Evolutionary conservation across 1,284 basidiomycete species (phyloP).

Genomic region (Coniferiporia weirii): DNA sequence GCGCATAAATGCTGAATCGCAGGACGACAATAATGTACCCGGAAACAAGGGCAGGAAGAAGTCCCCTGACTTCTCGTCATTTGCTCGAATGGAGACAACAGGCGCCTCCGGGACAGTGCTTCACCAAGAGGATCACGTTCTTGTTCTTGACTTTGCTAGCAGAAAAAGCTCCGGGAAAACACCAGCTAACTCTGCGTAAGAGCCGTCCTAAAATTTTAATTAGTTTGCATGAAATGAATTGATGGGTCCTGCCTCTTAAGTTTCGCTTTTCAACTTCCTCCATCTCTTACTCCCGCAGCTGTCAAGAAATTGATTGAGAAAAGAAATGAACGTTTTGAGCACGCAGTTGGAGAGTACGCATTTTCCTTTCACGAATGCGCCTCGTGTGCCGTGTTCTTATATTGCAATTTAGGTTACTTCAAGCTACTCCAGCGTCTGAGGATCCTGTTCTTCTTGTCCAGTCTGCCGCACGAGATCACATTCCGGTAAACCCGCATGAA

Average conservation of each 20-base stretch:
- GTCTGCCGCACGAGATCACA: conserved; percentile 60
- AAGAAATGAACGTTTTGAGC: conserved; percentile 60
- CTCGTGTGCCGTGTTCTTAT: background rate
- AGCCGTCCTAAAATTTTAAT: background rate
- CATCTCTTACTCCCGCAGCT: conserved; percentile 49
- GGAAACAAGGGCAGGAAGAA: conserved; percentile 22
- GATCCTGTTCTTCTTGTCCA: conserved; percentile 62
- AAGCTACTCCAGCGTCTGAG: conserved; percentile 46
- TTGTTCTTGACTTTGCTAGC: conserved; percentile 72
- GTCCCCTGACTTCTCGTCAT: conserved; percentile 37
- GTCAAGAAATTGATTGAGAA: conserved; percentile 71
- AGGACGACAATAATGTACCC: conserved; percentile 20
- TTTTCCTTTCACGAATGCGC: background rate
- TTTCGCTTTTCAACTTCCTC: conserved; percentile 38
- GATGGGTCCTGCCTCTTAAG: conserved; percentile 25
- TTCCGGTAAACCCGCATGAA: conserved; percentile 52
- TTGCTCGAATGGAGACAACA: conserved; percentile 11
- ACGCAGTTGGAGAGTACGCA: conserved; percentile 67
- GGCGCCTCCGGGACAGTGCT: conserved; percentile 15
- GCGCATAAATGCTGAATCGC: conserved; percentile 46
- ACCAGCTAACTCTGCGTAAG: conserved; percentile 26
- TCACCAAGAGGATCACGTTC: conserved; percentile 54
- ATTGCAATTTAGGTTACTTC: conserved; percentile 46
- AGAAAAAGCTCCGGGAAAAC: conserved; percentile 40
- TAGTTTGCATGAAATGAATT: background rate